Percentiles rank a stretch among this genome's conserved stretches.
Conservation (phyloP, 1,139 yeast genomes). For the Magnusiomyces ingens region DNA sequence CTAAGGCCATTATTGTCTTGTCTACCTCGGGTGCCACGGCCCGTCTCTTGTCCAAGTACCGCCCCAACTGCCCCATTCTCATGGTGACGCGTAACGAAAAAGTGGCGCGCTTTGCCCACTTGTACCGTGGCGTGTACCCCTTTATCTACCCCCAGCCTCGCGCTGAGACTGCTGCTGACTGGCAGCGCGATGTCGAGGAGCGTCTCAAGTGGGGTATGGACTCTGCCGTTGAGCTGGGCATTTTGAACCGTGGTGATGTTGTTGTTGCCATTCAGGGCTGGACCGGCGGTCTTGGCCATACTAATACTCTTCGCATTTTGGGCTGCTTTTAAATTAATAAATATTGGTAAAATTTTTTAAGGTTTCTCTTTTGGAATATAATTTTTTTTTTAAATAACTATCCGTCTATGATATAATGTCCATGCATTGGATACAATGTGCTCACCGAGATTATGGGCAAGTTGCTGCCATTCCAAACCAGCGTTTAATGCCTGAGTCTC, state of each 20-base stretch:
- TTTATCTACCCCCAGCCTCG: constrained; percentile 67
- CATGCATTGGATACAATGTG: too few relatives aligned
- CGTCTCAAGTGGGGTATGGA: constrained; percentile 92
- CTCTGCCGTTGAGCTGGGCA: constrained; percentile 68
- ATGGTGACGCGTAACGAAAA: constrained; percentile 95
- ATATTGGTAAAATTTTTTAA: background rate
- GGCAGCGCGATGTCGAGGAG: constrained; percentile 95
- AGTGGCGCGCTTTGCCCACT: constrained; percentile 91
- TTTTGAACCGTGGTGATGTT: constrained; percentile 61
- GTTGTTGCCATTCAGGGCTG: constrained; percentile 97
- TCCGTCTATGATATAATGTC: too few relatives aligned
- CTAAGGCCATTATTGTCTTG: constrained; percentile 93
- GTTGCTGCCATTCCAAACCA: too few relatives aligned
- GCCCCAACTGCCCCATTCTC: constrained; percentile 95
- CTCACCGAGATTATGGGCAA: too few relatives aligned
- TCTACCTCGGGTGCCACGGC: constrained; percentile 95
- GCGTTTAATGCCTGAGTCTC: too few relatives aligned
- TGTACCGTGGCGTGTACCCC: constrained; percentile 98
- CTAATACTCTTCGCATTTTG: constrained; percentile 83
- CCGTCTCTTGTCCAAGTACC: constrained; percentile 92
- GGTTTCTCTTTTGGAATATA: too few relatives aligned
- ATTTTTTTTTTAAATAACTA: too few relatives aligned
- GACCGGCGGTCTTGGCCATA: constrained; percentile 98
- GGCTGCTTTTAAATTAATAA: constrained; percentile 20
- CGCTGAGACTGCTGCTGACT: constrained; percentile 52